Base-by-base conservation (phyloP, 306 rosid genomes). In the Pterocarpus santalinus region DNA sequence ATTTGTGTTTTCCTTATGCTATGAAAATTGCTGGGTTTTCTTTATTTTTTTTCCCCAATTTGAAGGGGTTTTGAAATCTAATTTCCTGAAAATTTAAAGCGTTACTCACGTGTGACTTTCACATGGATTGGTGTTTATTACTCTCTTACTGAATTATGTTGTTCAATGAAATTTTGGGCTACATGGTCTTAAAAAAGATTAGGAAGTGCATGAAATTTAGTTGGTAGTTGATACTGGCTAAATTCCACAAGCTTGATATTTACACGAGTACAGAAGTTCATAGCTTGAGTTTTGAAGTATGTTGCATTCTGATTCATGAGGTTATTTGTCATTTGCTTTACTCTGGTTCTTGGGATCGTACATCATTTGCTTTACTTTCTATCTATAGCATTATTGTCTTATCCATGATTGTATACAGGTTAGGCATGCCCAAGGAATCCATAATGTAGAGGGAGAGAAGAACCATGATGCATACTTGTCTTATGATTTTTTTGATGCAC, bases 371-470 rank as follows among this genome's bases (percentile, higher is more conserved):
- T 35, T 43, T 73, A 17, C n/a, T 43, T 49, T 51, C 16, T 51
- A 49, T 65, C 53, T 33, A 43, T 38, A 13, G 65, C 61, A 49
- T 41, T 72, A 4, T 39, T 62, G 69, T 69, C 14, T 35, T 61
- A 63, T 72, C 49, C 46, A 53, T 77, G 69, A 33, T 41, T 73
- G 16, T 84, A 43, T 74, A 36, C 83, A 94, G 98, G 97, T 94
- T 66, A 90, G 97, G 88, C 98, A 94, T 80, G 98, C 94, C 44
- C 98, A 94, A 81, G 97, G 97, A 58, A 62, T 87, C 86, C 97
- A 92, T 80, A 94, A 94, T 74, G 93, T 90, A 44, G 96, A 73
- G 58, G 98, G 89, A 7, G 94, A 92, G 46, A 92, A 92, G 84
- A 77, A 92, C 78, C 84, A 79, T 35, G 77, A 79, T 11, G 88